A percentile compares a stretch with the other conserved stretches of the same genome.
Evolutionary conservation across 148 eudicot species (phyloP).

Genomic region (Dianthus caryophyllus): DNA sequence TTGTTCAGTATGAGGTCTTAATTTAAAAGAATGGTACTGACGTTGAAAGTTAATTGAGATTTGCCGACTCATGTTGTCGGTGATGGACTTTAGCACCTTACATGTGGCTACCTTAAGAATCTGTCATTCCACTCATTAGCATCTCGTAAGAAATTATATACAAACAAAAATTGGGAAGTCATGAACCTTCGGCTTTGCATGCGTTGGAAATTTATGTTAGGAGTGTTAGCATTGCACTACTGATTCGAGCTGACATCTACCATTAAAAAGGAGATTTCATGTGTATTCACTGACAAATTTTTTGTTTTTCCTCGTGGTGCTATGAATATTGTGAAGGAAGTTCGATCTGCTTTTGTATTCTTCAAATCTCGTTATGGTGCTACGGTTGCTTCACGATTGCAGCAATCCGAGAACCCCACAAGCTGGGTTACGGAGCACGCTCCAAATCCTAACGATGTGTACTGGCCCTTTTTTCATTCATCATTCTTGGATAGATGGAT

Average conservation of each 20-base stretch:
- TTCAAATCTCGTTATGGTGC: conserved; percentile 73
- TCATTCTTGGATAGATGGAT: conserved; percentile 60
- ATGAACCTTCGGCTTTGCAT: too few relatives aligned
- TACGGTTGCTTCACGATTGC: conserved; percentile 47
- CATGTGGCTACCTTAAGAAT: too few relatives aligned
- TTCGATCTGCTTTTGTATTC: conserved; percentile 78
- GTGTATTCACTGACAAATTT: conserved; percentile 16
- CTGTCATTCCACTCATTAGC: too few relatives aligned
- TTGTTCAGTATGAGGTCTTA: too few relatives aligned
- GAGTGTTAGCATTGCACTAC: too few relatives aligned
- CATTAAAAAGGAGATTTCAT: not conserved
- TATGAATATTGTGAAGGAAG: conserved; percentile 41
- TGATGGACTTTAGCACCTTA: too few relatives aligned
- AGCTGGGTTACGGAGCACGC: conserved; percentile 65
- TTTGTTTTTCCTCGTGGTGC: conserved; percentile 9
- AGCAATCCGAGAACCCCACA: conserved; percentile 63
- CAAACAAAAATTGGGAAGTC: too few relatives aligned
- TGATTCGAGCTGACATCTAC: not conserved
- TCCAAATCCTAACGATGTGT: conserved; percentile 75
- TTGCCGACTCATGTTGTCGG: too few relatives aligned
- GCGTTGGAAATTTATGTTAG: too few relatives aligned
- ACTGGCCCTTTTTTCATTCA: conserved; percentile 70
- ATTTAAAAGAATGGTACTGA: too few relatives aligned
- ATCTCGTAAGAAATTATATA: too few relatives aligned
- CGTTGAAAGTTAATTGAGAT: too few relatives aligned